Conservation (phyloP, 805 yeast genomes). For the Pichia nanzhaoensis region DNA sequence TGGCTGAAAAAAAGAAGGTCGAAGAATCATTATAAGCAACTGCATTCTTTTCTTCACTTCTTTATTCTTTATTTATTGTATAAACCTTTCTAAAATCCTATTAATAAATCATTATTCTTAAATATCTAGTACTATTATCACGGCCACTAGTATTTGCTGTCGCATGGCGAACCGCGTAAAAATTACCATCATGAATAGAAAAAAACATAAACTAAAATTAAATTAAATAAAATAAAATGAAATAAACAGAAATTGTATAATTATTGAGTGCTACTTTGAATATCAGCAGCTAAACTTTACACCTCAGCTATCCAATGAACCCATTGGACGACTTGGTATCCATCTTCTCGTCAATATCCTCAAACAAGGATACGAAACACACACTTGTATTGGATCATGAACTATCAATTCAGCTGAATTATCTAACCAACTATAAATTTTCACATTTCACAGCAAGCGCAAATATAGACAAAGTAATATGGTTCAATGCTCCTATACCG, state of each 20-base stretch:
- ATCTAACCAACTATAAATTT: constrained; percentile 21
- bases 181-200: too few relatives aligned
- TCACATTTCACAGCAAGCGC: constrained; percentile 22
- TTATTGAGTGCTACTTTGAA: too few relatives aligned
- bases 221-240: too few relatives aligned
- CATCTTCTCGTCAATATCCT: constrained; percentile 1
- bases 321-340: constrained; percentile 7
- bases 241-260: too few relatives aligned
- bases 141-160: too few relatives aligned
- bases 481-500: constrained; percentile 19
- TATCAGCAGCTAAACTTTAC: too few relatives aligned
- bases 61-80: background rate
- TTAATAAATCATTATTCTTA: too few relatives aligned
- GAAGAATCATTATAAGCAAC: constrained; percentile 32
- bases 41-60: background rate
- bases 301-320: too few relatives aligned
- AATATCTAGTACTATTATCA: too few relatives aligned
- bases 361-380: background rate
- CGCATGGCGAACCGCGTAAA: too few relatives aligned
- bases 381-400: constrained; percentile 21
- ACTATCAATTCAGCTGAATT: constrained; percentile 22
- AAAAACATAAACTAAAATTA: too few relatives aligned
- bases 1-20: constrained; percentile 67
- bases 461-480: constrained; percentile 23
- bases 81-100: too few relatives aligned